Percentiles rank a stretch among this genome's conserved stretches.
These are phyloP conservation scores for Pleurozium schreberi DNA, from an alignment of 225 moss, liverwort and hornwort genomes.

Conservation along the genomic window DNA sequence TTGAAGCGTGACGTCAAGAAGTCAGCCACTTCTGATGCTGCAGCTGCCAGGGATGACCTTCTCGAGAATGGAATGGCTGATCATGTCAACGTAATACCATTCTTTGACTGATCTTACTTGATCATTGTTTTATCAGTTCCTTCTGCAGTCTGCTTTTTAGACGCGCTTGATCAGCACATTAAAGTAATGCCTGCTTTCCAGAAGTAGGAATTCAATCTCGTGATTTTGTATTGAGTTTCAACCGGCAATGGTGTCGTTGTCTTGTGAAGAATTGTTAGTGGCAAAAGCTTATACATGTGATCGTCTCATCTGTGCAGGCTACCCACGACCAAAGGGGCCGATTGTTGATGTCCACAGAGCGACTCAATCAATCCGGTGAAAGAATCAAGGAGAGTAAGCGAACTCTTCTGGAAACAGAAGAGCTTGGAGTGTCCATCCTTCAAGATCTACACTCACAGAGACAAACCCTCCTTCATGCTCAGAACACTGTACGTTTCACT, in stretches of 20 bases:
- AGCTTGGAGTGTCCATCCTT: conserved; percentile 60
- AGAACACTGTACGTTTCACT: conserved; percentile 22
- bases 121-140: neutral
- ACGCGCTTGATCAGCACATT: neutral
- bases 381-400: conserved; percentile 61
- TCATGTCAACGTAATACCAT: conserved; percentile 11
- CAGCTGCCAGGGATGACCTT: conserved; percentile 51
- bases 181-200: neutral
- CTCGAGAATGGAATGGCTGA: conserved; percentile 52
- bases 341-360: conserved; percentile 52
- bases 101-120: neutral
- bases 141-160: neutral
- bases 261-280: neutral
- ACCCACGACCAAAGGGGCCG: conserved; percentile 46
- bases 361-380: conserved; percentile 46
- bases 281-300: neutral
- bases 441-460: conserved; percentile 56
- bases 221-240: neutral
- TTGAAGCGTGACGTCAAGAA: conserved; percentile 63
- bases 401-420: conserved; percentile 54
- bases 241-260: neutral
- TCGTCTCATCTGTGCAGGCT: conserved; percentile 8
- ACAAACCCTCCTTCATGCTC: conserved; percentile 46
- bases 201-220: neutral
- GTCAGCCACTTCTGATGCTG: conserved; percentile 30